phyloP scores from a whole-genome alignment of 1,284 basidiomycete genomes.

The Malassezia psittaci region DNA sequence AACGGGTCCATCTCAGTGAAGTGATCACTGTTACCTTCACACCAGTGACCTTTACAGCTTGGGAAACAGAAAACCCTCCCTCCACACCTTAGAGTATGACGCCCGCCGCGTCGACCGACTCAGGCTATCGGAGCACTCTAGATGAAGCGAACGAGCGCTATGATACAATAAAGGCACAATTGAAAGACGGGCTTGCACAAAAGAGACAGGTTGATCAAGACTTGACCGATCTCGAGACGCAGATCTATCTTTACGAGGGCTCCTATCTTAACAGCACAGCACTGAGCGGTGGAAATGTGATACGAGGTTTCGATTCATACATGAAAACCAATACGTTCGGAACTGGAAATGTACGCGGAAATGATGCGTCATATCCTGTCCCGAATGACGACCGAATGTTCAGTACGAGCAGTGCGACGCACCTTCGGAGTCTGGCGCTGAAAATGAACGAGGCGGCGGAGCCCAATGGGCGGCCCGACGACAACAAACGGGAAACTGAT shows the following conservation, averaged over 20 bases:
- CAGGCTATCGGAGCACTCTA: slow-evolving; percentile 7
- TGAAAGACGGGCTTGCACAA: slow-evolving; percentile 28
- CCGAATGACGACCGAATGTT: slow-evolving; percentile 38
- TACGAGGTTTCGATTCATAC: slow-evolving; percentile 44
- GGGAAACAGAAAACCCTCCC: neutral
- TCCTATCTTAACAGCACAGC: slow-evolving; percentile 40
- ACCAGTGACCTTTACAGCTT: too few relatives aligned
- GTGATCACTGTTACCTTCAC: too few relatives aligned
- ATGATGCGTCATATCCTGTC: neutral
- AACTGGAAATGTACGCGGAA: neutral
- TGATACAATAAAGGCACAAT: slow-evolving; percentile 22
- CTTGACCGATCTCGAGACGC: slow-evolving; percentile 42
- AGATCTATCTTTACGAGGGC: slow-evolving; percentile 45
- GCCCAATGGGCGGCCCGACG: neutral
- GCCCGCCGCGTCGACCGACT: neutral
- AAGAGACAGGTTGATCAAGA: slow-evolving; percentile 38
- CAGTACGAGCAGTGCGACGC: slow-evolving; percentile 32
- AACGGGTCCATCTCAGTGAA: slow-evolving; percentile 27
- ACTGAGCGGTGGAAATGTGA: slow-evolving; percentile 44
- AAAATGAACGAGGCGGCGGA: slow-evolving; percentile 28
- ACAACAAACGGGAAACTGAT: slow-evolving; percentile 1
- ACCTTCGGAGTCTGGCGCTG: slow-evolving; percentile 34
- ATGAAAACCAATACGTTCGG: slow-evolving; percentile 26
- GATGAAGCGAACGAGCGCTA: slow-evolving; percentile 42
- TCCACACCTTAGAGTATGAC: neutral